Evolutionary conservation across 768 basidiomycete species (phyloP), one percentile per base, ranked within the genome.

Genomic region (Rhodosporidiobolus sp.): DNA sequence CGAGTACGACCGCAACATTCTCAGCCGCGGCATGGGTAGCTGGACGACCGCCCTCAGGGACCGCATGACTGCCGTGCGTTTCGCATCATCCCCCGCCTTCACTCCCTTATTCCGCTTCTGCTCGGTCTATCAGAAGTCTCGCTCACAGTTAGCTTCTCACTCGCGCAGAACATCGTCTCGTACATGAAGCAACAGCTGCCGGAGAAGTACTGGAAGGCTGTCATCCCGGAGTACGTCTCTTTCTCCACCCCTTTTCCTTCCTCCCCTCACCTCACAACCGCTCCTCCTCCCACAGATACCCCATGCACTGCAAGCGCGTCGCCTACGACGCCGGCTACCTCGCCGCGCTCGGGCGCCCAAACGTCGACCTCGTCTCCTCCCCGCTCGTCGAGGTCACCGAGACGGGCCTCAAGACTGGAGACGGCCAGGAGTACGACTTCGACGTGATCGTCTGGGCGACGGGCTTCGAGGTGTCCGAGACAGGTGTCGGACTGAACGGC

Each of bases 241-340:
- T 77, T 22, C 48, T 73, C 58, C 10, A 1, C 30, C 4, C 3
- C 24, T 12, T 7, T 2, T 24, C 26, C n/a, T 19, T 20, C 4
- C 43, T 22, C 20, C 19, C 17, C 1, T 4, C 26, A 17, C 30
- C 28, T 3, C 6, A 38, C 48, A 57, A 59, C 45, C 20, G 19
- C 28, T 9, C 30, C 30, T 35, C 24, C 38, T 20, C 55, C 50
- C 53, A 8, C 43, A 73, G 72, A 14, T 43, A 43, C 38, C 38
- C 79, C 16, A 69, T 79, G 48, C 77, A 77, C 57, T 79, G 77
- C 71, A 79, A 79, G 49, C 74, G 88, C 50, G 84, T 88, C 28
- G 85, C 89, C 46, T 82, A 86, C 65, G 87, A 89, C 76, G 85
- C 86, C 6, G 84, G 84, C 26, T 88, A 87, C 77, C 83, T 89